Base-by-base conservation (phyloP, 345 rosid genomes). In the Populus nigra region DNA sequence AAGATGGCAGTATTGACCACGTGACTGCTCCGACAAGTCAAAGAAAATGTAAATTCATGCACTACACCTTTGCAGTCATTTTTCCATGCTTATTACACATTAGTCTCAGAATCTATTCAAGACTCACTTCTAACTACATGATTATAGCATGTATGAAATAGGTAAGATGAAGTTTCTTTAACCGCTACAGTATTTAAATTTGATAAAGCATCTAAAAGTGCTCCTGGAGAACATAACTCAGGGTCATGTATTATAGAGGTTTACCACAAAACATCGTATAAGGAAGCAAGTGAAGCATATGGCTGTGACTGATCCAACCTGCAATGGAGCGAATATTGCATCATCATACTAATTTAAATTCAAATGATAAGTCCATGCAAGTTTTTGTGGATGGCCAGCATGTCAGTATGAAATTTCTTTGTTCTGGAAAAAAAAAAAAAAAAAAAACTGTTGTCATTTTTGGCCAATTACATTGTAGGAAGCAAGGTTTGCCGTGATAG, bases 221-320 rank as follows among this genome's bases (percentile, higher is more conserved):
- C 25, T 35, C 47, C 68, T 38, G 5, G 17, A 27, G 45, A 65
- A 72, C 16, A 25, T 22, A 65, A 75, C 5, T 59, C 3, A 22
- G 61, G n/a, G 15, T 45, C 50, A 63, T 62, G 8, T 17, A 31
- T 22, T 20, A 18, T 49, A 36, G 65, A 63, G 50, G 65, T 72
- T 86, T 86, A 96, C 99, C 97, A 92, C 94, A 76, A 90, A 84
- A 84, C 93, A 94, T 84, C 98, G 89, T 70, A 96, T 88, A 39
- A 96, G 94, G 87, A 94, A 96, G 90, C 98, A 96, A 47, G 92
- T 90, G 87, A 92, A 96, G 77, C 97, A 96, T 78, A 96, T 92
- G 66, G 96, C 98, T 79, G 98, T 96, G 79, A 96, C 97, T 72
- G 92, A 94, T 84, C 99, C 99, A 79, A 96, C 99, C 99, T 96